Base-by-base conservation (phyloP, 2,329 filamentous ascomycete species). In the Chaetomiaceae sp. region DNA sequence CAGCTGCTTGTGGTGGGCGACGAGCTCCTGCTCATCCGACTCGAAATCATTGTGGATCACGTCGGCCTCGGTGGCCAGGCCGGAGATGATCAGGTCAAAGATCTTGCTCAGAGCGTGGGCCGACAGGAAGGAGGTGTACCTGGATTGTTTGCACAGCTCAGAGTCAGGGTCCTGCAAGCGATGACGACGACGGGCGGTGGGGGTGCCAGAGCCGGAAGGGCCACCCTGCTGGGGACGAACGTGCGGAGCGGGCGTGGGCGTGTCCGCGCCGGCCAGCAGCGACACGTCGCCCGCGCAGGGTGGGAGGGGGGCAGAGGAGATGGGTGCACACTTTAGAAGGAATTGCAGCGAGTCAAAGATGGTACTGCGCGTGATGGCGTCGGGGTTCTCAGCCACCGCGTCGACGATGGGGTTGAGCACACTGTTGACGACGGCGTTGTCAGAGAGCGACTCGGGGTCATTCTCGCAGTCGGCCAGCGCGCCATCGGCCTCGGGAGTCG, bases 301-400 rank as follows among this genome's bases (percentile, higher is more conserved):
- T 19, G 47, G 46, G 50, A 47, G 57, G 61, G 62, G 47, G 44
- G 42, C 59, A 61, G 60, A 68, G 70, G 52, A 75, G 64, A 71
- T 74, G 68, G 79, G 76, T 61, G 79, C 88, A 74, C 81, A 97
- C 91, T 98, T 98, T 71, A 98, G 77, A 49, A 98, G 73, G 63
- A 95, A 95, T 67, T 96, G 91, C 58, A 98, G 68, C 52, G 90
- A 95, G 71, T 98, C 91, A 70, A 97, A 90, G 55, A 84, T 78
- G 42, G 81, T 78, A 60, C 82, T 79, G 67, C 83, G 84, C 52
- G 81, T 83, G 56, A 98, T 84, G 50, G 86, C 86, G 67, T 96
- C 91, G 41, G 93, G 89, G 62, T 84, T 95, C 62, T 94, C 89
- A 45, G 90, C 89, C 22, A 98, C 81, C 24, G 88, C 84, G 65